Evolutionary conservation across 208 protist species (phyloP), one percentile per base, ranked within the genome.

Genomic region (Acanthamoeba healyi): DNA sequence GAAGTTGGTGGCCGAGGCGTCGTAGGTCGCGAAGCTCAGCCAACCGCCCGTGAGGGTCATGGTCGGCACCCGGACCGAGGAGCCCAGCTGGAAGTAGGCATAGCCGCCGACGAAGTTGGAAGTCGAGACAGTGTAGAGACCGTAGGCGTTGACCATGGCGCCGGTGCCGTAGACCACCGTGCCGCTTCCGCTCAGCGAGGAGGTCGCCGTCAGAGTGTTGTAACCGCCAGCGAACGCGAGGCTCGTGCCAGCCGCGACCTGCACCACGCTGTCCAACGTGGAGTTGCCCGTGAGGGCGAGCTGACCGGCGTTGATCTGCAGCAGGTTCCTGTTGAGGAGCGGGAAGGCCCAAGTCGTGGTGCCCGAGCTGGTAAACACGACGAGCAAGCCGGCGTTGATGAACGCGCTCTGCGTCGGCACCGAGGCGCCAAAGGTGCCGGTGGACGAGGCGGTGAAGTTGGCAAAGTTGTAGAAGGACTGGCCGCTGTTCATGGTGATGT

Each of bases 311-410:
- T 34, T 38, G 34, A 92, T 29, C 38, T 51, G 58, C 36, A 92
- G 42, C 26, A 56, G 42, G 38, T n/a, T 40, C 58, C 74, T 40
- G 65, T 92, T 92, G 86, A 77, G 14, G 15, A 92, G 86, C 40
- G 65, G 86, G 40, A 70, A 34, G 6, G 86, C 38, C 56, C 51
- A 92, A 19, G 29, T 63, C 22, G 46, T 26, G 24, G 24, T 74
- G 40, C 58, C 86, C 32, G 49, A 15, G 81, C 22, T 65, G 58
- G 36, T n/a, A n/a, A n/a, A n/a, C 58, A 56, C 65, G 58, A 74
- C 84, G 26, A 91, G 56, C 51, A n/a, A 58, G 86, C 36, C 86
- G 7, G 24, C 38, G 86, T 92, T 92, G 51, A 92, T 92, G 65
- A 92, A 70, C 22, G 38, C 22, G 86, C 61, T 54, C 86, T 92